phyloP scores from a whole-genome alignment of 2,329 filamentous ascomycete genomes.

The Sphaerostilbella broomeana region DNA sequence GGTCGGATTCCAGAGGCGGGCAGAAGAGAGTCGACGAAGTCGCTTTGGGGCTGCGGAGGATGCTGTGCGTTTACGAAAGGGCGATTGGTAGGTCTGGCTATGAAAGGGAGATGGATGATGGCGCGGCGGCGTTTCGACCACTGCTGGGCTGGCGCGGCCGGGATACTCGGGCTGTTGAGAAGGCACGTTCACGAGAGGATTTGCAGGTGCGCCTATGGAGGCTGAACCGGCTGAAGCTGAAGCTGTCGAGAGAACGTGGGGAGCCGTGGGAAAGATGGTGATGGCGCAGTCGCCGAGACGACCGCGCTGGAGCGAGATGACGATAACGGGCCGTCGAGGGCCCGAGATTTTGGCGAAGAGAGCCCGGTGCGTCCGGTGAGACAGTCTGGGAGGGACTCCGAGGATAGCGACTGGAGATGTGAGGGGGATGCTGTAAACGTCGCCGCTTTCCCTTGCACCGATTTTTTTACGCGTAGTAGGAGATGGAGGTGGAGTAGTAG shows the following conservation, averaged over 20 bases:
- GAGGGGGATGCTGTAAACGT: background rate
- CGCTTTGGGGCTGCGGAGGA: constrained; percentile 8
- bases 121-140: background rate
- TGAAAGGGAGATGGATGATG: constrained; percentile 5
- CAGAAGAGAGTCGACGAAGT: constrained; percentile 33
- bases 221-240: constrained; percentile 19
- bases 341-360: constrained; percentile 15
- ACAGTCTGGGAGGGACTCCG: background rate
- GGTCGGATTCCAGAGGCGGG: constrained; percentile 54
- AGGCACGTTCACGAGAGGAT: constrained; percentile 23
- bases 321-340: constrained; percentile 20
- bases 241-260: constrained; percentile 31
- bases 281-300: constrained; percentile 40
- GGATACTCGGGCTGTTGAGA: constrained; percentile 29
- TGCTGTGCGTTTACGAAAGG: constrained; percentile 39
- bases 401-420: background rate
- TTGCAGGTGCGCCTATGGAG: constrained; percentile 25
- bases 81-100: constrained; percentile 15
- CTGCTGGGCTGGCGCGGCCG: background rate
- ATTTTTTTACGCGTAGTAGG: background rate
- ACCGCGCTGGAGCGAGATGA: constrained; percentile 32
- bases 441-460: no score
- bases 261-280: constrained; percentile 42
- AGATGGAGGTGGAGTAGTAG: background rate
- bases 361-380: constrained; percentile 1